Base-by-base conservation (phyloP, 2,329 filamentous ascomycete genomes). In the Aspergillus tamarii region DNA sequence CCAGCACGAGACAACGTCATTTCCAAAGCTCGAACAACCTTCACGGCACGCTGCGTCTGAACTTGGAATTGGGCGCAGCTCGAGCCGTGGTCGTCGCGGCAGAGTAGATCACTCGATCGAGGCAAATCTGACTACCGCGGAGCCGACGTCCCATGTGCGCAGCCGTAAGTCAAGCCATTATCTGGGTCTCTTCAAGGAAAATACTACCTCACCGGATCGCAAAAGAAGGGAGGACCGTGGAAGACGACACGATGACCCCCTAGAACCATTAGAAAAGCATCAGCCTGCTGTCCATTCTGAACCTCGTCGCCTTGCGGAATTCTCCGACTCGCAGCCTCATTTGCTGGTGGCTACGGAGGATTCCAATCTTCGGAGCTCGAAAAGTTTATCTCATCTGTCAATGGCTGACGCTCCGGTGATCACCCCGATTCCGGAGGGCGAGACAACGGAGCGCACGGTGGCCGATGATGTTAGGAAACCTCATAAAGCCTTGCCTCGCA, bases 161-260 rank as follows among this genome's bases (percentile, higher is more conserved):
- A 89, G 87, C 73, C 83, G 88, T 62, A 90, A 90, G 75, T 86
- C 88, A 48, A 89, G 87, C 71, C 87, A 89, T 70, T 88, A 88
- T 69, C 77, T 90, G 59, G 86, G 88, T 14, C 77, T 90, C 7
- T 90, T 89, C 77, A 88, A 88, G 70, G 86, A 88, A 66, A 87
- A 87, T 63, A 86, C 87, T 60, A 81, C 79, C 8, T 82, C 82
- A 28, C 82, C 84, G 36, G 83, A 85, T 66, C 80, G 83, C 61
- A 84, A 84, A 70, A 78, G 81, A 72, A 74, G 81, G 67, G 81
- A 85, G 64, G 79, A 80, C 62, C 79, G 82, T 60, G 69, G 72
- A 28, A 77, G 74, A 34, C 77, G 80, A 21, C 72, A 73, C 28
- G 72, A 78, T 60, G 73, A 74, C 43, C 63, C 68, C 52, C 58